Percentiles rank a stretch among this genome's conserved stretches.
Evolutionary conservation across 73 alveolate genomes (phyloP).

Genomic region (Loxodes magnus): DNA sequence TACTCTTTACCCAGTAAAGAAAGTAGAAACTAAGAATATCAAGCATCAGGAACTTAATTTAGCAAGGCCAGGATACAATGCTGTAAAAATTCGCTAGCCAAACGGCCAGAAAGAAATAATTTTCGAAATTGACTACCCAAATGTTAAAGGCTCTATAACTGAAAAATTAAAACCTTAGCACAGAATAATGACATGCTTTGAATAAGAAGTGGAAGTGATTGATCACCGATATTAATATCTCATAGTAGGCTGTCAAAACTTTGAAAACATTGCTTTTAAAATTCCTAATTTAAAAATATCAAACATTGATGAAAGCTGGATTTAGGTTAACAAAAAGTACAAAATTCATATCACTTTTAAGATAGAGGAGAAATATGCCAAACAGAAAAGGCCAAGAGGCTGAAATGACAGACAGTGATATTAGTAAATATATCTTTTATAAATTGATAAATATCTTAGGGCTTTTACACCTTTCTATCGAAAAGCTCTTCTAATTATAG

Average conservation of each 20-base stretch:
- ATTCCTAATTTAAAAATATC: conserved; percentile 66
- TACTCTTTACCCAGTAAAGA: no score
- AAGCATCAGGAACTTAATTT: conserved; percentile 73
- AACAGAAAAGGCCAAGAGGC: no score
- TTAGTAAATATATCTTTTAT: no score
- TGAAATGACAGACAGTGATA: no score
- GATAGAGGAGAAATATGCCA: no score
- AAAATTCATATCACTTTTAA: no score
- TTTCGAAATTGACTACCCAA: conserved; percentile 96
- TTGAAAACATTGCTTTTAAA: conserved; percentile 94
- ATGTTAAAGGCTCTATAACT: conserved; percentile 49
- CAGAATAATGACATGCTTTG: conserved; percentile 95
- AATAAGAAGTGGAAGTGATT: conserved; percentile 74
- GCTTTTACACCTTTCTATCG: no score
- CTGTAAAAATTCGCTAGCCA: conserved; percentile 89
- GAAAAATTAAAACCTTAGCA: conserved; percentile 71
- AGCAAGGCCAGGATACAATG: conserved; percentile 99
- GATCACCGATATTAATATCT: conserved; percentile 90
- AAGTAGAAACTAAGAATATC: no score
- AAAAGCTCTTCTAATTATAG: no score
- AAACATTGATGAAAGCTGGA: no score
- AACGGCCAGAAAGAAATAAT: conserved; percentile 86
- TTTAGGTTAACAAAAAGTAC: no score
- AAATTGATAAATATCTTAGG: no score
- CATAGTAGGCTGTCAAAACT: conserved; percentile 98